Evolutionary conservation across 176 grass and related monocot genomes (phyloP).

Genomic region (Carex myosuroides): DNA sequence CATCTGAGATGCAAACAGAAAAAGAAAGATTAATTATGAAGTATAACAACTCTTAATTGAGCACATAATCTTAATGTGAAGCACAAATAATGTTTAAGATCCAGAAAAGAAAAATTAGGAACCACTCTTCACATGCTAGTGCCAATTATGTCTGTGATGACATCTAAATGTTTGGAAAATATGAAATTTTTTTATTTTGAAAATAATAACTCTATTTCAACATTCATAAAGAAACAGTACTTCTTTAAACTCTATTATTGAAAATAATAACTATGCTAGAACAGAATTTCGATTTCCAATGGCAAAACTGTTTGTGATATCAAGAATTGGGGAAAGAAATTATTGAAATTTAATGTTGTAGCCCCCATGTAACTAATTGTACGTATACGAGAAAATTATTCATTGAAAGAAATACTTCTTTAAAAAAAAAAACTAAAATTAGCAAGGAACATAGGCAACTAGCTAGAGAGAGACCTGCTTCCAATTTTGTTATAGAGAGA

Average conservation of each 20-base stretch:
- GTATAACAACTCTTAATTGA: not conserved
- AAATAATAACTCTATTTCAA: not conserved
- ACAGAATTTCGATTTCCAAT: not conserved
- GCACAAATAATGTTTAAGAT: not conserved
- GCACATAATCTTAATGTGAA: not conserved
- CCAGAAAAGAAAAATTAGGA: not conserved
- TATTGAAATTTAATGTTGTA: not conserved
- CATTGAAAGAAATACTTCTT: not conserved
- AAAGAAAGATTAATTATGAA: not conserved
- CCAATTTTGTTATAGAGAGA: constrained; percentile 66
- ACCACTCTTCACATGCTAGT: not conserved
- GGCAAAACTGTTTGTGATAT: not conserved
- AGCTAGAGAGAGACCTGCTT: constrained; percentile 40
- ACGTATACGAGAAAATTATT: not conserved
- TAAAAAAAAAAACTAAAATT: not conserved
- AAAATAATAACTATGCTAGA: not conserved
- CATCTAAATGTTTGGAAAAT: not conserved
- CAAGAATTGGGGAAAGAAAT: not conserved
- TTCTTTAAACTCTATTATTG: not conserved
- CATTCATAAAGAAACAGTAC: not conserved
- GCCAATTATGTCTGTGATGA: not conserved
- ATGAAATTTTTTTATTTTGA: not conserved
- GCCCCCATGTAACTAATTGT: not conserved
- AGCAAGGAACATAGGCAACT: not conserved
- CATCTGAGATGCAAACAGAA: constrained; percentile 33